Conservation (phyloP, 306 rosid genomes). For the cucumber (Cucumis sativus) region DNA sequence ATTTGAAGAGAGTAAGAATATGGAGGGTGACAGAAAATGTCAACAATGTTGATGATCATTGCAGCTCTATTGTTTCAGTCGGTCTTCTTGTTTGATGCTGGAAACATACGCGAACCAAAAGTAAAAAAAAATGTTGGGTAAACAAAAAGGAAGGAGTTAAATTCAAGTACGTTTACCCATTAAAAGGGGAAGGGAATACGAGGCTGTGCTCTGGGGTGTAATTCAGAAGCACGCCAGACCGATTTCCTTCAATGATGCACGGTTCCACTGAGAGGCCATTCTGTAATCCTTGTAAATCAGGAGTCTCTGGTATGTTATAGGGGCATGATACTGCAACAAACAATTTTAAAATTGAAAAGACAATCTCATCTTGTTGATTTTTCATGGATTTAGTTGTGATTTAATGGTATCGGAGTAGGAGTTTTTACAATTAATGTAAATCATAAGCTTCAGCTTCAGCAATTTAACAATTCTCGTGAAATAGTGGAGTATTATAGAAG, state of each 20-base stretch:
- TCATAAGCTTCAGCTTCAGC: not conserved
- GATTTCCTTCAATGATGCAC: slow-evolving; percentile 26
- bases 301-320: not conserved
- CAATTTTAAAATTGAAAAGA: not conserved
- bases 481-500: not conserved
- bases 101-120: not conserved
- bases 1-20: not conserved
- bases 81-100: not conserved
- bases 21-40: not conserved
- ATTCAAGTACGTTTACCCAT: not conserved
- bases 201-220: slow-evolving; percentile 22
- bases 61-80: not conserved
- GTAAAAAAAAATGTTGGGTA: not conserved
- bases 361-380: not conserved
- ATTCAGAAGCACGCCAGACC: slow-evolving; percentile 9
- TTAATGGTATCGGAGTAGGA: too few relatives aligned
- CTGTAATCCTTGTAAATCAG: not conserved
- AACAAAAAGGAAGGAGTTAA: not conserved
- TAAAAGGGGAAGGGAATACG: slow-evolving; percentile 20
- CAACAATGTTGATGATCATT: not conserved
- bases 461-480: not conserved
- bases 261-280: slow-evolving; percentile 13
- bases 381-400: too few relatives aligned
- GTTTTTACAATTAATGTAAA: too few relatives aligned
- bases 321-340: not conserved